Base-by-base conservation (phyloP, 2,329 filamentous ascomycete species). In the Ramularia collo-cygni region DNA sequence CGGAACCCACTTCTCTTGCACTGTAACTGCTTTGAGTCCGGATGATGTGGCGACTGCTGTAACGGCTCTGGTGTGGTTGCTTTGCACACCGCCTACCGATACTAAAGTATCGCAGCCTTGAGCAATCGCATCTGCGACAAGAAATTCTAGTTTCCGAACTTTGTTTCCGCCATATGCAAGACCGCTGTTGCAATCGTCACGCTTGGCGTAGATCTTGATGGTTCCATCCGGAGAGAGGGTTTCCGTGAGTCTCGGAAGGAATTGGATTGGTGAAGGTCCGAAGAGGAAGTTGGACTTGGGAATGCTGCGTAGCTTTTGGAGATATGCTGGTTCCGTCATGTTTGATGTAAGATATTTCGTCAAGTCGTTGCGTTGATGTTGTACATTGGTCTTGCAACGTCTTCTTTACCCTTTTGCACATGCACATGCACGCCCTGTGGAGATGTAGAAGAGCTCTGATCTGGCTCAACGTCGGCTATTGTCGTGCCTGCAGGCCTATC, bases 151-250 rank as follows among this genome's bases (percentile, higher is more conserved):
- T 46, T 65, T 65, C 34, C 62, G 53, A 32, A 60, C 54, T 47
- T 64, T 64, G 53, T 64, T 64, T 37, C 61, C 62, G 21, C 62
- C 62, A 36, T 54, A 59, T n/a, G 57, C 57, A 16, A 64, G 52
- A 10, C 59, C 59, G 13, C 58, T 58, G 37, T 54, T 55, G 28
- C 78, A 77, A 63, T 85, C 82, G 50, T 85, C 81, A 36, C 81
- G 74, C 63, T 85, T 85, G 38, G 81, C 81, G 56, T 77, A 85
- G 47, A 85, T 72, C 14, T 71, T 67, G 28, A 82, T 75, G 51
- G 71, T 72, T 19, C 72, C 71, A 35, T 75, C 72, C 6, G 51
- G 44, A 3, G 42, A 48, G 4, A 84, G 70, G 16, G 75, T 76
- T 38, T 69, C 59, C 21, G 77, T 78, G 55, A 84, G 82, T 46